A percentile compares a stretch with the other conserved stretches of the same genome.
phyloP scores from a whole-genome alignment of 805 yeast species.

The Starmera quercuum region DNA sequence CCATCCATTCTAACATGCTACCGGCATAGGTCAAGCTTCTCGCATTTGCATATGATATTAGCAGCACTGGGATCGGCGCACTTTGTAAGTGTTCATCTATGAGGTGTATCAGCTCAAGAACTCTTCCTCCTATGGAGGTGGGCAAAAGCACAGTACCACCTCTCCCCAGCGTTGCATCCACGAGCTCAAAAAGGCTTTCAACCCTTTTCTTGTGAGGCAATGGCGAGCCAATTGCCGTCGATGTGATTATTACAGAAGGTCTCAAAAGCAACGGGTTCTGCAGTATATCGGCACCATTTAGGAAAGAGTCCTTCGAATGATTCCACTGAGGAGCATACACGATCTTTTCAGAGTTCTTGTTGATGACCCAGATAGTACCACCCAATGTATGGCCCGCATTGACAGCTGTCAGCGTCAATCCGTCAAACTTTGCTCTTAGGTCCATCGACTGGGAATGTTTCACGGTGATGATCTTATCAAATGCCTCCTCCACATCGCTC shows the following conservation, averaged over 20 bases:
- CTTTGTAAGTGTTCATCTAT: conserved; percentile 55
- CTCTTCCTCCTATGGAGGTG: conserved; percentile 70
- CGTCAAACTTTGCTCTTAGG: conserved; percentile 51
- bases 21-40: conserved; percentile 75
- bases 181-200: conserved; percentile 52
- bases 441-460: conserved; percentile 75
- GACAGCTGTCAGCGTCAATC: conserved; percentile 65
- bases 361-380: conserved; percentile 82
- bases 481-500: conserved; percentile 70
- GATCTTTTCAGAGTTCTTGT: conserved; percentile 69
- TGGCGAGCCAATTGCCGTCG: conserved; percentile 59
- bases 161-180: conserved; percentile 57
- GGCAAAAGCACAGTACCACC: conserved; percentile 85
- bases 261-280: conserved; percentile 58
- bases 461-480: conserved; percentile 60
- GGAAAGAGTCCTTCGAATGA: conserved; percentile 80
- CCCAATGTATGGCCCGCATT: conserved; percentile 93
- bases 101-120: conserved; percentile 68
- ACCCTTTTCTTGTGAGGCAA: conserved; percentile 56
- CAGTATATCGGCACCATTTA: conserved; percentile 62
- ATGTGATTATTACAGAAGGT: conserved; percentile 79
- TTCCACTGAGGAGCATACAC: conserved; percentile 92
- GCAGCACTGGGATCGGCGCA: conserved; percentile 56
- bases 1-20: conserved; percentile 94
- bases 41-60: conserved; percentile 73